Evolutionary conservation across 2,329 filamentous ascomycete species (phyloP), one percentile per base, ranked within the genome.

Genomic region (Ophiostoma pallidulum): DNA sequence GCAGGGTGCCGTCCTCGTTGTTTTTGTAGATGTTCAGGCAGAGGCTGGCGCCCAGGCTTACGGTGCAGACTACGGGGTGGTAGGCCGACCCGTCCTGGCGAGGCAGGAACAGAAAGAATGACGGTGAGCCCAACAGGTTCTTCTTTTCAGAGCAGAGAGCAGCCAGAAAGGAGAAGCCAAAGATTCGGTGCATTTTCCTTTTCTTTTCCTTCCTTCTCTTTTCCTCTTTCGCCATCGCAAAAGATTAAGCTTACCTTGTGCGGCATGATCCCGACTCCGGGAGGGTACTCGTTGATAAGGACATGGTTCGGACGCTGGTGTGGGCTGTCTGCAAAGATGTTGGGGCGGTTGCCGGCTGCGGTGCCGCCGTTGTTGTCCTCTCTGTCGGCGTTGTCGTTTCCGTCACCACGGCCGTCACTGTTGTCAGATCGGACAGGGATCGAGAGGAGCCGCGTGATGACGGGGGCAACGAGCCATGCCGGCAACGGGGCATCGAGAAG

Each of bases 251-350:
- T 18, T 53, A 63, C 60, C 69, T 96, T 92, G 63, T 97, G 91
- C 40, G 90, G 82, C 86, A 96, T 94, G 55, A 97, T 97, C n/a
- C 91, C 91, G 53, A 95, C 78, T 2, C 86, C 87, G 0, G 86
- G 80, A 1, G 74, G 73, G 63, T 97, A 98, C 63, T 96, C 90
- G 60, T 98, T 98, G 57, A 97, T 80, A 32, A 97, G 72, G 39
- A 94, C 87, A 66, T 97, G 92, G 58, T 97, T 98, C 3, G 91
- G 87, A 4, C 70, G 72, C 16, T 69, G 58, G 60, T 97, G 90
- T 5, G 86, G 86, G 43, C 89, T 86, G 18, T 71, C 61, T 16
- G 64, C 62, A 57, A 82, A 82, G 7, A 82, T 62, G 56, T 76
- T n/a, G n/a, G n/a, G n/a, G n/a, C n/a, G n/a, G n/a, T n/a, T n/a